Evolutionary conservation across 805 yeast species (phyloP).

Genomic region (Dipodascopsis tothii): DNA sequence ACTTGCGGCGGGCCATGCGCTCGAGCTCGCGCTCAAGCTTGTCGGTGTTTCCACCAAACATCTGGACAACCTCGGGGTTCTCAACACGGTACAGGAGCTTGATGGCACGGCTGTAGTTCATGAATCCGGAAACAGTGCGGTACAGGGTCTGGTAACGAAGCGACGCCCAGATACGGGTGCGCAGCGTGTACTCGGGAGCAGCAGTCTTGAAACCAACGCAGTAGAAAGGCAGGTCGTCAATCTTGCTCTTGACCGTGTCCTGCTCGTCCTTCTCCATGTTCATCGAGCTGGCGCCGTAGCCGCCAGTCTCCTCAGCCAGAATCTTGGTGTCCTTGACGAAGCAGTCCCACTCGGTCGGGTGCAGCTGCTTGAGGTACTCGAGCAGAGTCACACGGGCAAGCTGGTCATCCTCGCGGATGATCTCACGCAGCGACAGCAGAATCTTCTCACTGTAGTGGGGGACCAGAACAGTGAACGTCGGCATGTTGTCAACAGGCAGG

Average conservation of each 20-base stretch:
- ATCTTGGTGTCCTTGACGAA: slow-evolving; percentile 94
- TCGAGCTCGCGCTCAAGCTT: slow-evolving; percentile 91
- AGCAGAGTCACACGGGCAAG: slow-evolving; percentile 87
- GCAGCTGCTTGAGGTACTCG: slow-evolving; percentile 89
- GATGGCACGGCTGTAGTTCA: slow-evolving; percentile 96
- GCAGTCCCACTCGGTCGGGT: slow-evolving; percentile 96
- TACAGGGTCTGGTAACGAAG: slow-evolving; percentile 92
- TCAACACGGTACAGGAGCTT: slow-evolving; percentile 90
- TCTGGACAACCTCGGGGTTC: slow-evolving; percentile 89
- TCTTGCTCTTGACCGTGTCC: slow-evolving; percentile 73
- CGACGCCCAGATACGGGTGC: slow-evolving; percentile 98
- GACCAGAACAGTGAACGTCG: slow-evolving; percentile 91
- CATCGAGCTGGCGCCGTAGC: slow-evolving; percentile 32
- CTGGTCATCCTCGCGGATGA: slow-evolving; percentile 94
- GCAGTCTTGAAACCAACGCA: slow-evolving; percentile 97
- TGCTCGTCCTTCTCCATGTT: slow-evolving; percentile 42
- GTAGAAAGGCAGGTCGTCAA: slow-evolving; percentile 87
- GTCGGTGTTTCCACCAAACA: slow-evolving; percentile 98
- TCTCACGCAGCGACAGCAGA: slow-evolving; percentile 84
- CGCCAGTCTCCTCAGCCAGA: slow-evolving; percentile 89
- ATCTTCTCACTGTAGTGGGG: slow-evolving; percentile 97
- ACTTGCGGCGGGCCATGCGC: slow-evolving; percentile 70
- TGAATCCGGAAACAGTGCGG: slow-evolving; percentile 95
- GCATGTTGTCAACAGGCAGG: slow-evolving; percentile 98
- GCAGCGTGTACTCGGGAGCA: slow-evolving; percentile 89